Evolutionary conservation across 345 rosid species (phyloP).

Genomic region (Corchorus olitorius): DNA sequence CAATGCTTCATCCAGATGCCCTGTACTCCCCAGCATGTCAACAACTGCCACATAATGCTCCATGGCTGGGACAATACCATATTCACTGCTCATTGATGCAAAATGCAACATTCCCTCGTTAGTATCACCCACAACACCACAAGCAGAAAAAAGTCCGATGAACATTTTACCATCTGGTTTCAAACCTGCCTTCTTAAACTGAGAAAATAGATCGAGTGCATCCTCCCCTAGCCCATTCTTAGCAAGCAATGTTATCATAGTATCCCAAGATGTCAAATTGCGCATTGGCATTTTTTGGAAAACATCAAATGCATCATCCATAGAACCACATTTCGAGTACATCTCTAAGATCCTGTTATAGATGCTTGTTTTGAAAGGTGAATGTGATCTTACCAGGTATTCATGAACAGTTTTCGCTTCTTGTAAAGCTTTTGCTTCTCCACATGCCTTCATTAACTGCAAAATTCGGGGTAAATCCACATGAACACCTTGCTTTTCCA

Average conservation of each 20-base stretch:
- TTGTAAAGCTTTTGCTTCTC: slow-evolving; percentile 54
- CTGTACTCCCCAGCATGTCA: slow-evolving; percentile 67
- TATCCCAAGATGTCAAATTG: slow-evolving; percentile 62
- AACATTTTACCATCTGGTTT: slow-evolving; percentile 60
- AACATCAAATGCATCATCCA: slow-evolving; percentile 47
- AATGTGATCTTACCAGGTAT: slow-evolving; percentile 33
- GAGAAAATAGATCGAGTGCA: slow-evolving; percentile 66
- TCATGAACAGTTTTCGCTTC: slow-evolving; percentile 68
- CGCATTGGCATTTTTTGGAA: slow-evolving; percentile 58
- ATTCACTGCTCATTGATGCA: slow-evolving; percentile 63
- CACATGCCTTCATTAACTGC: slow-evolving; percentile 59
- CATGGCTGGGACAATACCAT: slow-evolving; percentile 58
- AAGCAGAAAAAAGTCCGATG: slow-evolving; percentile 59
- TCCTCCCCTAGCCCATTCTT: slow-evolving; percentile 80
- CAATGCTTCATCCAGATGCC: slow-evolving; percentile 75
- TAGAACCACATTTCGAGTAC: slow-evolving; percentile 64
- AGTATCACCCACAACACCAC: slow-evolving; percentile 64
- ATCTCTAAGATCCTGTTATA: slow-evolving; percentile 60
- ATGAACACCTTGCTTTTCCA: slow-evolving; percentile 39
- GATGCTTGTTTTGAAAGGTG: slow-evolving; percentile 41
- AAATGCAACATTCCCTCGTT: slow-evolving; percentile 79
- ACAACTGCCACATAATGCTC: slow-evolving; percentile 65
- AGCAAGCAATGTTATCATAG: slow-evolving; percentile 67
- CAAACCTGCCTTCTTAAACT: slow-evolving; percentile 63
- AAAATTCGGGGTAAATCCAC: slow-evolving; percentile 54